phyloP scores from a whole-genome alignment of 768 basidiomycete species.

The Suillus sp. region DNA sequence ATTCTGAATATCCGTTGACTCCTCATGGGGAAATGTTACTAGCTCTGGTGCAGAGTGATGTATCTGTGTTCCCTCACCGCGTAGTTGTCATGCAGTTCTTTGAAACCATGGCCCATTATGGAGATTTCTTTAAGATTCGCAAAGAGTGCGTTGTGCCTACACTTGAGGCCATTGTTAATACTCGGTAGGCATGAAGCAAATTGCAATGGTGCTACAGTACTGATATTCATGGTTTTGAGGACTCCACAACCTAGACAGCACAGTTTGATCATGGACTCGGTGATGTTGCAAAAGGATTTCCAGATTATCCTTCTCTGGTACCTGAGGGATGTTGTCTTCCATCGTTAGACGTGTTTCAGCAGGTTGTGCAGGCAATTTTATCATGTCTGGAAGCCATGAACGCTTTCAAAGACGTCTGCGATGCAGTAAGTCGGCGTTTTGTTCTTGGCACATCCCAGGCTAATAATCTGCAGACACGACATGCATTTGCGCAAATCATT shows the following conservation, averaged over 20 bases:
- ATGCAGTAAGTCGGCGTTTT: constrained; percentile 75
- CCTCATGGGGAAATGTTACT: constrained; percentile 88
- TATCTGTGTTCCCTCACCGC: constrained; percentile 81
- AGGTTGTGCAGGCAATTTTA: no score
- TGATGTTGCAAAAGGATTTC: constrained; percentile 95
- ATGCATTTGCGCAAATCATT: constrained; percentile 90
- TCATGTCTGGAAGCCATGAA: constrained; percentile 95
- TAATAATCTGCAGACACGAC: constrained; percentile 66
- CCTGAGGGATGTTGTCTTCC: constrained; percentile 70
- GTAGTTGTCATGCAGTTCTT: constrained; percentile 90
- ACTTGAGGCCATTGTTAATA: constrained; percentile 85
- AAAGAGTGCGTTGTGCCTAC: constrained; percentile 86
- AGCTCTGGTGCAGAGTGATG: constrained; percentile 79
- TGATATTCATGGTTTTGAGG: constrained; percentile 55
- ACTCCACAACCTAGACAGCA: constrained; percentile 73
- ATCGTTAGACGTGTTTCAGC: constrained; percentile 83
- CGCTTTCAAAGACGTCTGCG: constrained; percentile 80
- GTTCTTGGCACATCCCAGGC: no score
- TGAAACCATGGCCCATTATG: constrained; percentile 88
- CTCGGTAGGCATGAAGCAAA: constrained; percentile 53
- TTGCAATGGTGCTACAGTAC: not conserved
- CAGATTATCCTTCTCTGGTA: constrained; percentile 76
- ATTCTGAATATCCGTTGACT: constrained; percentile 82
- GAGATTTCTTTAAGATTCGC: constrained; percentile 95
- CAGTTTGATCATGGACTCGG: constrained; percentile 80